Percentiles rank a stretch among this genome's conserved stretches.
Conservation (phyloP, 129 eudicot species). For the Pseudognaphalium luteoalbum region DNA sequence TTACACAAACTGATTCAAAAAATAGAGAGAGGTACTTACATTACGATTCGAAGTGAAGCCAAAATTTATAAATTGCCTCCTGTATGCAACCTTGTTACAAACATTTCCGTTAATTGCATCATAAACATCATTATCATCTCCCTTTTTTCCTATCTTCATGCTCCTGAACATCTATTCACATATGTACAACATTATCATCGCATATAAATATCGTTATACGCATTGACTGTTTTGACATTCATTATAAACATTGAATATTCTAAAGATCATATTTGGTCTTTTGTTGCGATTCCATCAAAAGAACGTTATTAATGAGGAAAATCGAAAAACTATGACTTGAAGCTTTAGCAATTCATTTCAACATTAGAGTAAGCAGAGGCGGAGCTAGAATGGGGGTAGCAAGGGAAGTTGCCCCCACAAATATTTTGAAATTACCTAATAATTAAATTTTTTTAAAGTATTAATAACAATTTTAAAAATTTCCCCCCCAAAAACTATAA, state of each 20-base stretch:
- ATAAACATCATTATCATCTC: too few relatives aligned
- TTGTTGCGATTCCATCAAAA: background rate
- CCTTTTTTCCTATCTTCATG: slow-evolving; percentile 13
- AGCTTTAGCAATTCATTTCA: background rate
- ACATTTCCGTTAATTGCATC: background rate
- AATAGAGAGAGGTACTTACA: background rate
- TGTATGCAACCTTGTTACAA: background rate
- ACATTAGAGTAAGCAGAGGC: too few relatives aligned
- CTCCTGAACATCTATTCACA: slow-evolving; percentile 62
- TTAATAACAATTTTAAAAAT: too few relatives aligned
- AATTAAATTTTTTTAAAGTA: too few relatives aligned
- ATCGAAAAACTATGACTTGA: background rate
- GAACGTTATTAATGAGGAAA: background rate
- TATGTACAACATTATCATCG: background rate
- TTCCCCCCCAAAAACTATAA: too few relatives aligned
- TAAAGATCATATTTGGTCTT: too few relatives aligned
- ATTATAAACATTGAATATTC: too few relatives aligned
- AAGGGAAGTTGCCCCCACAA: too few relatives aligned
- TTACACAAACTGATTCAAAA: background rate
- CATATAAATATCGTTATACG: too few relatives aligned
- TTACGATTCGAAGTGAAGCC: background rate
- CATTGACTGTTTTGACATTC: too few relatives aligned
- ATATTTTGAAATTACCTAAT: too few relatives aligned
- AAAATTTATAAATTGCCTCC: background rate
- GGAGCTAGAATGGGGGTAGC: too few relatives aligned